Evolutionary conservation across 1,139 yeast species (phyloP), one percentile per base, ranked within the genome.

Genomic region (Taphrina pruni): DNA sequence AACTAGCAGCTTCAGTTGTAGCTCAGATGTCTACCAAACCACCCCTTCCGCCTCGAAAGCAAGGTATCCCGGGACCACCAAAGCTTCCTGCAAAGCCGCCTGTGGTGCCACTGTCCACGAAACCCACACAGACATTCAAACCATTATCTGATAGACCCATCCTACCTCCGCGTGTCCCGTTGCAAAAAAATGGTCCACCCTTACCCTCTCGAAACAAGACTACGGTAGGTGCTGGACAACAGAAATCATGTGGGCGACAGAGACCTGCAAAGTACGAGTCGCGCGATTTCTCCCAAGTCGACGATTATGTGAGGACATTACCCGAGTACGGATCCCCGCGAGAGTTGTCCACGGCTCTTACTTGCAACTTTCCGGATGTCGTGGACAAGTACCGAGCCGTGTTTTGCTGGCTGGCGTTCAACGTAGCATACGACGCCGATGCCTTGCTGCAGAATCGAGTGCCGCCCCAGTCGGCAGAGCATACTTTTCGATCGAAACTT

Each of bases 351-450:
- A 17, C 12, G 32, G 54, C 62, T 11, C 54, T 58, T 14, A 32
- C 46, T 14, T 46, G 62, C 26, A 26, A 58, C n/a, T 58, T 58
- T 32, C 20, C 51, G 12, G 62, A 58, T 17, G 41, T 32, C 17
- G 62, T 58, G 21, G 62, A 58, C 41, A 43, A 45, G 26, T 32
- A 36, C 7, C 20, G 62, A 14, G 62, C 62, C 21, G 45, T 58
- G 43, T 58, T 58, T 32, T 58, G 54, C 20, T 58, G 62, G 62
- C 12, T 58, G 20, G 62, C 62, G 8, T 58, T 58, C 43, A 58
- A 58, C 21, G 43, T 58, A 14, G 54, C 54, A 6, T 58, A 58
- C 32, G 62, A 58, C 17, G 52, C 52, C 2, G 54, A 45, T 9
- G 20, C 62, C n/a, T 21, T 58, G 11, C 51, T 45, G 35, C 20